Evolutionary conservation across 1,284 basidiomycete genomes (phyloP).

Genomic region (Apiotrichum domesticum): DNA sequence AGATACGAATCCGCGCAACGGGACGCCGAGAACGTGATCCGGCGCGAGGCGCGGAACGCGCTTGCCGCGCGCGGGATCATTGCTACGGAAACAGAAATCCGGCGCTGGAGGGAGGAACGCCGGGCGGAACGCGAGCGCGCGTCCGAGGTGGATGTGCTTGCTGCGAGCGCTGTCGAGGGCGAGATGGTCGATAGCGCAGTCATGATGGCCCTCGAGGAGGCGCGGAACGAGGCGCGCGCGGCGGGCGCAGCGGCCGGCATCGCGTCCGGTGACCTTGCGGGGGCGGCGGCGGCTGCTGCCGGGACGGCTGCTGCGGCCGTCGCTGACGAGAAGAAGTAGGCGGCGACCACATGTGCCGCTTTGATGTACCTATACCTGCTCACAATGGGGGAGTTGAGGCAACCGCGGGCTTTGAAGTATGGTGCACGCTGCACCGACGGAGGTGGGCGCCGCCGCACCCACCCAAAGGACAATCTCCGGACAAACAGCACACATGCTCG

Average conservation of each 20-base stretch:
- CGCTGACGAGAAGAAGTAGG: background rate
- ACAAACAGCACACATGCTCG: no score
- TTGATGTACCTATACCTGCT: no score
- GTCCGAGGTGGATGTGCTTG: conserved; percentile 5
- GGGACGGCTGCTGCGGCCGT: conserved; percentile 5
- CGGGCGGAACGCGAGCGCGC: conserved; percentile 29
- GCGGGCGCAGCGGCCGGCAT: background rate
- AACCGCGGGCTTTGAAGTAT: no score
- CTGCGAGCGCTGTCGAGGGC: background rate
- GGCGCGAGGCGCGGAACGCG: conserved; percentile 66
- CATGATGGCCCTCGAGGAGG: background rate
- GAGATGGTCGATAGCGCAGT: no score
- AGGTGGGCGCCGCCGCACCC: no score
- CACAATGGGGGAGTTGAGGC: no score
- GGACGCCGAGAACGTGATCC: conserved; percentile 60
- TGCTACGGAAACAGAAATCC: conserved; percentile 73
- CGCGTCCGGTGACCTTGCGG: no score
- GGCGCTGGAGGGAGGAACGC: conserved; percentile 62
- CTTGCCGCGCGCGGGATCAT: conserved; percentile 61
- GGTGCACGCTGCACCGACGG: no score
- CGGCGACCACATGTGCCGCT: no score
- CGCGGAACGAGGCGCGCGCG: conserved; percentile 5
- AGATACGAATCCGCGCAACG: conserved; percentile 63
- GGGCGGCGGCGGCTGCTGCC: background rate
- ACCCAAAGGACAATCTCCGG: no score